A percentile compares a stretch with the other conserved stretches of the same genome.
phyloP scores from a whole-genome alignment of 768 basidiomycete species.

The Heimioporus sp. region DNA sequence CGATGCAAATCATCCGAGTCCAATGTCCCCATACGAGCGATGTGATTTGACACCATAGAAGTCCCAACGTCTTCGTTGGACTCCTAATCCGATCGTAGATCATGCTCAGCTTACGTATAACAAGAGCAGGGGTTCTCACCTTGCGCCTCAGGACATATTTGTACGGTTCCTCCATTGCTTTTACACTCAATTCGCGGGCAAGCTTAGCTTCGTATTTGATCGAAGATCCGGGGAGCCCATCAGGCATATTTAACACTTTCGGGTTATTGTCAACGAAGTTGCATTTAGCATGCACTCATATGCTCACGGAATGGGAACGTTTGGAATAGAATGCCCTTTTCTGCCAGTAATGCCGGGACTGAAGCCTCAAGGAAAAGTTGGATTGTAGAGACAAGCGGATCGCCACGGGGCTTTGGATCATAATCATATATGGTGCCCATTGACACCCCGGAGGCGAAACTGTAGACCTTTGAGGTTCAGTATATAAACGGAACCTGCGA shows the following conservation, averaged over 20 bases:
- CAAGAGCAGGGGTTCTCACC: neutral
- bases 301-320: conserved; percentile 7
- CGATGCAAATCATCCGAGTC: neutral
- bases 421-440: conserved; percentile 6
- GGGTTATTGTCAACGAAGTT: neutral
- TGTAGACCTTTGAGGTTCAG: neutral
- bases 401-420: neutral
- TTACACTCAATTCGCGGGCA: neutral
- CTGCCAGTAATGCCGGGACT: neutral
- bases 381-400: conserved; percentile 5
- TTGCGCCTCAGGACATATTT: neutral
- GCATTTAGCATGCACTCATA: neutral
- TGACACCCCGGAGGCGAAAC: conserved; percentile 1
- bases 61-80: neutral
- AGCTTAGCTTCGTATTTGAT: conserved; percentile 1
- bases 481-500: neutral
- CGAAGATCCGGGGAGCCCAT: conserved; percentile 15
- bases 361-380: neutral
- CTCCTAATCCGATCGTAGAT: neutral
- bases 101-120: neutral
- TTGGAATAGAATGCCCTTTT: neutral
- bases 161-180: conserved; percentile 3
- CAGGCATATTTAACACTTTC: conserved; percentile 20
- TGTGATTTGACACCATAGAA: conserved; percentile 10
- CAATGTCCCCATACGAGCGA: conserved; percentile 4